A percentile compares a stretch with the other conserved stretches of the same genome.
Conservation (phyloP, 352 stramenopile genomes). For the Globisporangium uncinulatum region DNA sequence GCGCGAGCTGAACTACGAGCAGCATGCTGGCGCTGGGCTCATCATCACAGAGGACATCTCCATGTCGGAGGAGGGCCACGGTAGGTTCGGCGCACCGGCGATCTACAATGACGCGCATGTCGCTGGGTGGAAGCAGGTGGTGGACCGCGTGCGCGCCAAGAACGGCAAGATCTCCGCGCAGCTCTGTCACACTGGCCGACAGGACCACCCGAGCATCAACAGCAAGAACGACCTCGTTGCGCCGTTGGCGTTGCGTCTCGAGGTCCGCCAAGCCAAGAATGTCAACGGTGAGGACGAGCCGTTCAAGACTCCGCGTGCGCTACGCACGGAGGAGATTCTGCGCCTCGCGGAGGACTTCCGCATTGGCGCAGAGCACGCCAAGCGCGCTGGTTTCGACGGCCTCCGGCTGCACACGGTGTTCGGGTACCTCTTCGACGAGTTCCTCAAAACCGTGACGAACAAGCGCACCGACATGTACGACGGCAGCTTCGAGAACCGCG, state of each 20-base stretch:
- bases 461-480: conserved; percentile 83
- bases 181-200: conserved; percentile 67
- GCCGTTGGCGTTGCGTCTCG: conserved; percentile 18
- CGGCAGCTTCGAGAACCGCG: conserved; percentile 81
- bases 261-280: conserved; percentile 12
- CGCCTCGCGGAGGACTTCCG: conserved; percentile 53
- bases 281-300: conserved; percentile 9
- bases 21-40: too few species aligned
- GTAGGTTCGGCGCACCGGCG: conserved; percentile 23
- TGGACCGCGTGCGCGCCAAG: conserved; percentile 58
- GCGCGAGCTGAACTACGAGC: conserved; percentile 28
- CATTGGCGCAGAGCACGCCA: conserved; percentile 46
- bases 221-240: conserved; percentile 27
- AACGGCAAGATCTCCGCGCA: conserved; percentile 57
- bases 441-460: conserved; percentile 83
- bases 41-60: conserved; percentile 34
- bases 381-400: conserved; percentile 86
- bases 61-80: conserved; percentile 18
- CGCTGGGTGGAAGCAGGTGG: conserved; percentile 35
- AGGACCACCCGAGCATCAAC: conserved; percentile 31
- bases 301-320: conserved; percentile 32
- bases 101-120: conserved; percentile 34
- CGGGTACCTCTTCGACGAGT: conserved; percentile 91
- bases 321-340: conserved; percentile 65
- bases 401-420: conserved; percentile 89